Evolutionary conservation across 331 rosid species (phyloP), one percentile per base, ranked within the genome.

Genomic region (Acacia concinna): DNA sequence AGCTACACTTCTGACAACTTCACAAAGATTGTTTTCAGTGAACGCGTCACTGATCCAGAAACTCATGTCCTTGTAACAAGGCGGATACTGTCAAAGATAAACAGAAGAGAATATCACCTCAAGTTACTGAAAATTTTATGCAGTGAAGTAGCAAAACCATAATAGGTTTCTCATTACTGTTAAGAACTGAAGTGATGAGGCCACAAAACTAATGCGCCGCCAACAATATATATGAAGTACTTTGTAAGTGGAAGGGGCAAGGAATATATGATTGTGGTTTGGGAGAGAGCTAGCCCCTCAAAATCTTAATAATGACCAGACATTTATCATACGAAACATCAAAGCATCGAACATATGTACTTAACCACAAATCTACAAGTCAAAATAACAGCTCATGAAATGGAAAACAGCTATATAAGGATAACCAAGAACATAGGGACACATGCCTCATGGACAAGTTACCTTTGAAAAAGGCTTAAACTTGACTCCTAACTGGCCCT

Each of bases 391-490:
- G 66, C 41, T 43, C 13, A 68, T 35, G 68, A 76, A 9, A 66
- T 38, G 73, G 12, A 37, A 64, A 37, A 67, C 27, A 38, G 46
- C 73, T 37, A 67, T 12, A 38, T 14, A 68, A 43, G 40, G 65
- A 51, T 66, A 79, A 65, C 8, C 23, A 75, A 51, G 13, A 28
- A 56, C 21, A 77, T 75, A 69, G 35, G 70, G 5, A 38, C 74
- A 52, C 40, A 52, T 77, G 73, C 21, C 14, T 23, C 30, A 63
- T 25, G 46, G 27, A 74, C 38, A 79, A 74, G 63, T 90, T 86
- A 96, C 99, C 99, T 93, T 96, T n/a, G 99, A 96, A 84, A 90
- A 90, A 18, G 97, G 68, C 90, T 96, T 96, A 86, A 93, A 96
- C 82, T 93, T 96, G 84, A 86, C 68, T 73, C 99, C 99, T 66